Evolutionary conservation across 176 grass and related monocot species (phyloP).

Genomic region (Avena insularis): DNA sequence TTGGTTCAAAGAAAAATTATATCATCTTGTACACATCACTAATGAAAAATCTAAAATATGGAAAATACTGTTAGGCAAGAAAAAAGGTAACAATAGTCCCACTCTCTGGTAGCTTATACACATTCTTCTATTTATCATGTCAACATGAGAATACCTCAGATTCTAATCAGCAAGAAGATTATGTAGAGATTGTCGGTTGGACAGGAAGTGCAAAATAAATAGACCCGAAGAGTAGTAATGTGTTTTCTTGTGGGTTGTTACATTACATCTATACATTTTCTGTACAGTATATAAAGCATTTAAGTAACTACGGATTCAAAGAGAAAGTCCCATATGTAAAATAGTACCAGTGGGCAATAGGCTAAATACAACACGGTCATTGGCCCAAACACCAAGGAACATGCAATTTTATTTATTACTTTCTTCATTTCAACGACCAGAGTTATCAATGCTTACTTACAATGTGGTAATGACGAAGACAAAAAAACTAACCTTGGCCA

Average conservation of each 20-base stretch:
- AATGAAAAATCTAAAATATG: too few species aligned
- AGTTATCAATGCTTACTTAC: slow-evolving; percentile 1
- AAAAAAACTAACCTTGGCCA: slow-evolving; percentile 64
- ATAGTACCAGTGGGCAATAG: not conserved
- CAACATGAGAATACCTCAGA: not conserved
- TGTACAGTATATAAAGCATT: not conserved
- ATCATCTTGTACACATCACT: too few species aligned
- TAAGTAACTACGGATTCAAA: slow-evolving; percentile 14
- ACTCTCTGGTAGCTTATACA: slow-evolving; percentile 13
- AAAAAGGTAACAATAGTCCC: slow-evolving; percentile 4
- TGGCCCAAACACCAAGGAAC: slow-evolving; percentile 20
- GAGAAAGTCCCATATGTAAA: not conserved
- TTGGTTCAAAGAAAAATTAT: not conserved
- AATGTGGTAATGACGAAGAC: slow-evolving; percentile 15
- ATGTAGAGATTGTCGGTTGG: not conserved
- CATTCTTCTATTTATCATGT: not conserved
- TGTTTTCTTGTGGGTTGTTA: not conserved
- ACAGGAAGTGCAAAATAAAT: slow-evolving; percentile 9
- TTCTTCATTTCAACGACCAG: slow-evolving; percentile 9
- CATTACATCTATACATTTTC: not conserved
- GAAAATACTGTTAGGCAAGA: not conserved
- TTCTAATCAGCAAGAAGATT: slow-evolving; percentile 9
- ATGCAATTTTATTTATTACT: slow-evolving; percentile 10
- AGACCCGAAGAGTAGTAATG: not conserved
- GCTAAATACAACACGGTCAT: not conserved